Percentiles rank a stretch among this genome's conserved stretches.
phyloP scores from a whole-genome alignment of 768 basidiomycete genomes.

The Amanita rubescens region DNA sequence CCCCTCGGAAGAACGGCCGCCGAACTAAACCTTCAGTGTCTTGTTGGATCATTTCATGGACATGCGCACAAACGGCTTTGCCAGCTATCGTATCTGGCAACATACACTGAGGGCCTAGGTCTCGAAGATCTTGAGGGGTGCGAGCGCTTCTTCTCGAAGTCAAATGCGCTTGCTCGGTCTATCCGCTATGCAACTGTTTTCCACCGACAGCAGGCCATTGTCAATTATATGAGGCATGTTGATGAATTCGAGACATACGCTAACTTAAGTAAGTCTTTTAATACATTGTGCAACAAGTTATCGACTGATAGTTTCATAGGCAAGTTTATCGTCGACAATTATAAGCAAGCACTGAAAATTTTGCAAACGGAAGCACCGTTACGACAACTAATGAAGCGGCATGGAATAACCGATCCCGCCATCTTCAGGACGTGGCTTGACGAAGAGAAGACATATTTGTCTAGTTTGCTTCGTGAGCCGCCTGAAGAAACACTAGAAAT shows the following conservation, averaged over 20 bases:
- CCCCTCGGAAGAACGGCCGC: conserved; percentile 9
- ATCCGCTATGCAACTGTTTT: conserved; percentile 15
- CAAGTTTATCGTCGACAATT: conserved; percentile 18
- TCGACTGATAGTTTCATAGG: background rate
- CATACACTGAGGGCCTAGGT: conserved; percentile 14
- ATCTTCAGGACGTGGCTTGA: conserved; percentile 15
- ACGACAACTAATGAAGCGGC: background rate
- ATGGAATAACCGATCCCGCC: background rate
- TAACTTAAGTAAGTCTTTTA: conserved; percentile 13
- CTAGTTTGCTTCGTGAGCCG: conserved; percentile 8
- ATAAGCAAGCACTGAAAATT: conserved; percentile 19
- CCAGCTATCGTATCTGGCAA: conserved; percentile 14
- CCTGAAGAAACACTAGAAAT: conserved; percentile 13
- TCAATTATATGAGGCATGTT: conserved; percentile 8
- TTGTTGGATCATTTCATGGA: conserved; percentile 16
- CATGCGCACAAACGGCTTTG: conserved; percentile 15
- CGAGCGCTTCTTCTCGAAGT: conserved; percentile 15
- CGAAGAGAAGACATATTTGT: conserved; percentile 16
- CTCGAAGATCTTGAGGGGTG: conserved; percentile 15
- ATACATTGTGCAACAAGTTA: background rate
- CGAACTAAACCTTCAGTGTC: conserved; percentile 2
- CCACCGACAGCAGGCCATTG: conserved; percentile 17
- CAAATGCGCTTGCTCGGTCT: conserved; percentile 16
- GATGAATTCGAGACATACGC: conserved; percentile 17
- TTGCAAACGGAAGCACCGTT: conserved; percentile 5